Evolutionary conservation across 2,329 filamentous ascomycete species (phyloP).

Genomic region (Calonectria crousiana): DNA sequence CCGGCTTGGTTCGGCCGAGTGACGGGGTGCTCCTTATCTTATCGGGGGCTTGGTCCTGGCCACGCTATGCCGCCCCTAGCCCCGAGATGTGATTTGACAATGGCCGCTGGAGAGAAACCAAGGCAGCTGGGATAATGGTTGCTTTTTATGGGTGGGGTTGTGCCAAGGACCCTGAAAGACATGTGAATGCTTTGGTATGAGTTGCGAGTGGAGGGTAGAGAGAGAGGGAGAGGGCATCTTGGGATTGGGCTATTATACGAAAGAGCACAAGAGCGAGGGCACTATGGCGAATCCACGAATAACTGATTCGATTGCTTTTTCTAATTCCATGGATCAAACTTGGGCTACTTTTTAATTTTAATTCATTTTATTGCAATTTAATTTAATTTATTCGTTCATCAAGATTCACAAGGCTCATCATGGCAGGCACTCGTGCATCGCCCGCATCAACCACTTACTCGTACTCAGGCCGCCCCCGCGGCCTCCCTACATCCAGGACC

Average conservation of each 20-base stretch:
- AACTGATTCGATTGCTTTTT: not conserved
- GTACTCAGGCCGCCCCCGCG: not conserved
- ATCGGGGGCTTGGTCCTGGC: not conserved
- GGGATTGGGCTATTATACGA: not conserved
- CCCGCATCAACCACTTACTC: not conserved
- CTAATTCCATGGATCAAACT: not conserved
- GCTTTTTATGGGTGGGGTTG: not conserved
- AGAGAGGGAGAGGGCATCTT: not conserved
- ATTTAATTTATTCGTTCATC: not conserved
- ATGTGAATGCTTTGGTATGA: not conserved
- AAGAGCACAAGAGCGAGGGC: not conserved
- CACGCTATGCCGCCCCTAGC: not conserved
- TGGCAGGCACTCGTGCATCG: not conserved
- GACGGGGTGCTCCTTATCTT: slow-evolving; percentile 2
- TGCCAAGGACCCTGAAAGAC: not conserved
- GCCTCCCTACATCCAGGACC: not conserved
- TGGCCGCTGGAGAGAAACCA: not conserved
- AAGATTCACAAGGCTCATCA: not conserved
- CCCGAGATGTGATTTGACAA: not conserved
- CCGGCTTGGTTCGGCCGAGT: slow-evolving; percentile 4
- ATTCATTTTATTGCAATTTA: no score
- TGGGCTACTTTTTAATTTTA: not conserved
- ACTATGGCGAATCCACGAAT: not conserved
- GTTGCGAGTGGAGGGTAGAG: not conserved
- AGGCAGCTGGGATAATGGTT: not conserved